A percentile compares a stretch with the other conserved stretches of the same genome.
These are phyloP conservation scores for Euphrasia arctica DNA, from an alignment of 305 asterid genomes.

Conservation along the genomic window DNA sequence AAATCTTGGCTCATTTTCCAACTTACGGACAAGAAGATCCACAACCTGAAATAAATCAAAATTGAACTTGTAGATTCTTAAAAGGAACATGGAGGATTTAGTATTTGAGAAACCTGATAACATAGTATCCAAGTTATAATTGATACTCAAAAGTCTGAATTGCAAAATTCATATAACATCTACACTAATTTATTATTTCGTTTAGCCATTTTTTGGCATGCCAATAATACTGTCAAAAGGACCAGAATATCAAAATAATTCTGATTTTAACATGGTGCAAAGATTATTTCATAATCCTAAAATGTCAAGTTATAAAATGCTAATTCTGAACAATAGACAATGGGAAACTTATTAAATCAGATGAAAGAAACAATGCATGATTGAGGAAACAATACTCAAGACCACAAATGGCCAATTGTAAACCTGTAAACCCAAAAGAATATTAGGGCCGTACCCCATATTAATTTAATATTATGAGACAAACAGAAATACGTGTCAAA, in stretches of 20 bases:
- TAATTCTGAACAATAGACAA: neutral
- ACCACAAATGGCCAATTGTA: neutral
- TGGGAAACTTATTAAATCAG: neutral
- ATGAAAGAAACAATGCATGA: neutral
- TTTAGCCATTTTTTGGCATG: constrained; percentile 9
- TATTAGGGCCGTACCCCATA: neutral
- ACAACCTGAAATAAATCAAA: constrained; percentile 61
- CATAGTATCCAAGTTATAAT: neutral
- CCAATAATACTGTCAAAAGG: neutral
- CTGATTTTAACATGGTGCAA: neutral
- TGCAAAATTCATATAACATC: neutral
- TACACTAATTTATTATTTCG: constrained; percentile 1
- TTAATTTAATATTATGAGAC: too few relatives aligned
- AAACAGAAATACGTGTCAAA: neutral
- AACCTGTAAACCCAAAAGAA: constrained; percentile 2
- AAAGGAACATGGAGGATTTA: constrained; percentile 10
- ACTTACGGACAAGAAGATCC: constrained; percentile 78
- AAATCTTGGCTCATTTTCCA: constrained; percentile 71
- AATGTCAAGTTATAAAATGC: neutral
- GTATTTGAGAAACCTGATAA: constrained; percentile 5
- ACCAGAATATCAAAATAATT: neutral
- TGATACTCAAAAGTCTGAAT: constrained; percentile 5
- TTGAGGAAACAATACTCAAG: neutral
- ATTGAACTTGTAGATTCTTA: constrained; percentile 21
- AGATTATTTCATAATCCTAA: neutral